Base-by-base conservation (phyloP, 1,139 yeast genomes). In the Taphrina pruni region DNA sequence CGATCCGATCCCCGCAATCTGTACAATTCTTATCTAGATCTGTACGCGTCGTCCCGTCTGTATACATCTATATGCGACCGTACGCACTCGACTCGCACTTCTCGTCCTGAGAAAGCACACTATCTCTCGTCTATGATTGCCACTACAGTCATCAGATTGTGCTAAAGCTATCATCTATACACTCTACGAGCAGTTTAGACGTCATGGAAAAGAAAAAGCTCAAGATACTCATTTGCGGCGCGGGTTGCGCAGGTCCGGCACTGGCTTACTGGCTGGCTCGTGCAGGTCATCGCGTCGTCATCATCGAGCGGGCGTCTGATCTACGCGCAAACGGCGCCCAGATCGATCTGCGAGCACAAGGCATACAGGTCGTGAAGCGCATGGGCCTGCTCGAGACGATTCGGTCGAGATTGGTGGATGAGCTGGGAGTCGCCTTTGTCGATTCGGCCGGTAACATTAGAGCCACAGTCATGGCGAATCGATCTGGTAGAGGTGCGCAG, bases 201-300 rank as follows among this genome's bases (percentile, higher is more conserved):
- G 43, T 39, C 43, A 14, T 26, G 32, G 32, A 26, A 26, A 39
- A 39, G 14, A 39, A 9, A 6, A 39, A 39, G 43, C 43, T 39
- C 43, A 39, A 11, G 48, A 48, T 26, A 26, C 57, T 60, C 20
- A 60, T 60, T 12, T n/a, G 36, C 36, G 65, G 65, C 14, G 65
- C 57, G 7, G 65, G 65, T 26, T 46, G 48, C 38, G 56, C 65
- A 9, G 65, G 65, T 12, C 14, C 51, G 4, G 32, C 20, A 20
- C 38, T 48, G 6, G 56, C 65, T n/a, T 60, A 36, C 35, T 60
- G 45, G 45, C 65, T 60, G 26, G 65, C 50, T 6, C 38, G 43
- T 5, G 48, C 36, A 0, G 57, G 48, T n/a, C 20, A 17, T n/a
- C n/a, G n/a, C 9, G 48, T 50, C 17, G 6, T 12, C 8, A 26